phyloP scores from a whole-genome alignment of 176 grass and related monocot genomes.

The Luzula sylvatica region DNA sequence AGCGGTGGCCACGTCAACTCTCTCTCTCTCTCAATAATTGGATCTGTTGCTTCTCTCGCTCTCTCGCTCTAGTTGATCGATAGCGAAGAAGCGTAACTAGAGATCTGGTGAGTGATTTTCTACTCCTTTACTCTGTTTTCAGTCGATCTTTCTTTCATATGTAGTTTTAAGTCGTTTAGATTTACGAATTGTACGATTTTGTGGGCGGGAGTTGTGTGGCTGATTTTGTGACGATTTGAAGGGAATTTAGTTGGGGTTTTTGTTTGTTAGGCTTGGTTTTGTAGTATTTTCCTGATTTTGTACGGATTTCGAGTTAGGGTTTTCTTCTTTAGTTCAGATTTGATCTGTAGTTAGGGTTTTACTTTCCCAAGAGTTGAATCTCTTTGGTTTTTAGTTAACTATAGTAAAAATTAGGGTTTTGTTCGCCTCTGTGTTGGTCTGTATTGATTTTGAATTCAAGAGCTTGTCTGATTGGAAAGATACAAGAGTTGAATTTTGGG shows the following conservation, averaged over 20 bases:
- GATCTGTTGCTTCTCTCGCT: conserved; percentile 15
- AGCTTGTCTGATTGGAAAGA: neutral
- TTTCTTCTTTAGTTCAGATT: conserved; percentile 10
- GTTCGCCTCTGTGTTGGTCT: neutral
- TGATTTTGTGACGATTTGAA: neutral
- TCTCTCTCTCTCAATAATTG: conserved; percentile 15
- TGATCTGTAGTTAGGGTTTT: neutral
- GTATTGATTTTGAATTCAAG: neutral
- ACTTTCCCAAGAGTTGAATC: neutral
- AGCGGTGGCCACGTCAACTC: conserved; percentile 26
- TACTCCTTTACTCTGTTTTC: neutral
- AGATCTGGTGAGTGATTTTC: conserved; percentile 9
- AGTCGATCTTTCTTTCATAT: neutral
- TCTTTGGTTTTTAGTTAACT: conserved; percentile 1
- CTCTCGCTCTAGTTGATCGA: conserved; percentile 13
- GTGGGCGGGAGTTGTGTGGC: neutral
- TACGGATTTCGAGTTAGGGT: neutral
- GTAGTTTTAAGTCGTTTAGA: neutral
- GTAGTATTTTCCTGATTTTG: neutral
- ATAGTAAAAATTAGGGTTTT: neutral
- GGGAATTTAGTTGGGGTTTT: neutral
- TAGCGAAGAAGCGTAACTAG: conserved; percentile 7
- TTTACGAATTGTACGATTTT: neutral
- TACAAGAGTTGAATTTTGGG: neutral
- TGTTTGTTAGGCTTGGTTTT: neutral